phyloP scores from a whole-genome alignment of 208 protist species.

The Leptomonas pyrrhocoris region DNA sequence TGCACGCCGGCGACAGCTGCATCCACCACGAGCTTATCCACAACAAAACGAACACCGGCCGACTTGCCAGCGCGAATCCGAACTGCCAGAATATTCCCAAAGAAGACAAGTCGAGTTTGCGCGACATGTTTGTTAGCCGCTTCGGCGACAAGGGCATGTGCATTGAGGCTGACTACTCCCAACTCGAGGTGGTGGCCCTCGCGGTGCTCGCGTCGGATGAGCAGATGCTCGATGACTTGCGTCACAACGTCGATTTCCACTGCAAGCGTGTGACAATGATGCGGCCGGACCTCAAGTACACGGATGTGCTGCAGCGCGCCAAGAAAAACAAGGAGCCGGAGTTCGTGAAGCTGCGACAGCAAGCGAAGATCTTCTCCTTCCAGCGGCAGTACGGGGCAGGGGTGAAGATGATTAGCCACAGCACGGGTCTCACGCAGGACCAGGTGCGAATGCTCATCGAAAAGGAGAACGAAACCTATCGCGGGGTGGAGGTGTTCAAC shows the following conservation, averaged over 20 bases:
- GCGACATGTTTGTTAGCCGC: conserved; percentile 92
- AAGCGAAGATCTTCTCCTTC: conserved; percentile 95
- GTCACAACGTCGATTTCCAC: conserved; percentile 91
- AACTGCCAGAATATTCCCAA: conserved; percentile 95
- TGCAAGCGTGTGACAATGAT: conserved; percentile 95
- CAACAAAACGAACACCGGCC: conserved; percentile 91
- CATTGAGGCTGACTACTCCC: conserved; percentile 93
- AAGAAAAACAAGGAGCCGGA: conserved; percentile 94
- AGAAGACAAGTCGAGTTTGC: conserved; percentile 87
- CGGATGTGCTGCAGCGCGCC: conserved; percentile 81
- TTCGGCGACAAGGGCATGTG: conserved; percentile 89
- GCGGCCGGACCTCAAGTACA: conserved; percentile 91
- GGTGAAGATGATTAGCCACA: conserved; percentile 91
- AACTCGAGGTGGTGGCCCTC: conserved; percentile 92
- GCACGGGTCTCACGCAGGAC: conserved; percentile 89
- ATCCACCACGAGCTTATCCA: conserved; percentile 94
- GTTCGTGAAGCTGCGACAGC: conserved; percentile 92
- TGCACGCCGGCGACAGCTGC: conserved; percentile 86
- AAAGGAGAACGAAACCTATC: conserved; percentile 91
- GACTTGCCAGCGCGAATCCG: conserved; percentile 88
- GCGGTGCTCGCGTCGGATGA: conserved; percentile 88
- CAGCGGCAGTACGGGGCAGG: conserved; percentile 94
- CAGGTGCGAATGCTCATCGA: conserved; percentile 92
- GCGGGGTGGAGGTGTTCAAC: conserved; percentile 89
- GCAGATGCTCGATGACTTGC: conserved; percentile 92